Conservation (phyloP, 139 green algal species). For the Gonium pectorale region DNA sequence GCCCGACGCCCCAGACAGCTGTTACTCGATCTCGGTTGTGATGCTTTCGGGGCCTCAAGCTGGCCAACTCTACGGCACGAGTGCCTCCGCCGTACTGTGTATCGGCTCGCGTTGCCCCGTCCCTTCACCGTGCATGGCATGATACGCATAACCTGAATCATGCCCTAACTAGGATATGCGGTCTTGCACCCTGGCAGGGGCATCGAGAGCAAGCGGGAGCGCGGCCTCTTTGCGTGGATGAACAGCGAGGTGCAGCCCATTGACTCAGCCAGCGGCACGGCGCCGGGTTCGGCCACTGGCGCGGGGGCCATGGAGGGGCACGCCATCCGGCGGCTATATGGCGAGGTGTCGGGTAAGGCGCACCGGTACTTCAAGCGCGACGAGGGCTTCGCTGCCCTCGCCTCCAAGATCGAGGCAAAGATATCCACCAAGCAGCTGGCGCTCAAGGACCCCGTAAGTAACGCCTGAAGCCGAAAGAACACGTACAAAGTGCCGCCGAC, state of each 20-base stretch:
- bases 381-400: slow-evolving; percentile 5
- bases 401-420: slow-evolving; percentile 14
- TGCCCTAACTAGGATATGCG: no score
- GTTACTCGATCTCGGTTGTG: no score
- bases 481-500: no score
- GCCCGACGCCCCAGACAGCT: no score
- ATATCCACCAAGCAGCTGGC: slow-evolving; percentile 25
- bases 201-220: slow-evolving; percentile 28
- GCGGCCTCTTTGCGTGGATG: slow-evolving; percentile 26
- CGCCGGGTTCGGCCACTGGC: neutral
- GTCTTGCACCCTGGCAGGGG: neutral
- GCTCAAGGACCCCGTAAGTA: slow-evolving; percentile 11
- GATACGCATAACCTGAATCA: no score
- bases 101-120: no score
- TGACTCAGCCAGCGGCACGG: neutral
- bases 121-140: no score
- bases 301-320: neutral
- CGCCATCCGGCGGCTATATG: slow-evolving; percentile 1
- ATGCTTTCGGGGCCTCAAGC: no score
- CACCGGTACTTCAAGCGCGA: slow-evolving; percentile 25
- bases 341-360: slow-evolving; percentile 35
- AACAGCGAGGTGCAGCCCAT: slow-evolving; percentile 27
- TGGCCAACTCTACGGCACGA: no score
- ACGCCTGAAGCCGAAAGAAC: no score
- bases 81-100: no score